Base-by-base conservation (phyloP, 495 filamentous ascomycete species). In the Aspergillus avenaceus region DNA sequence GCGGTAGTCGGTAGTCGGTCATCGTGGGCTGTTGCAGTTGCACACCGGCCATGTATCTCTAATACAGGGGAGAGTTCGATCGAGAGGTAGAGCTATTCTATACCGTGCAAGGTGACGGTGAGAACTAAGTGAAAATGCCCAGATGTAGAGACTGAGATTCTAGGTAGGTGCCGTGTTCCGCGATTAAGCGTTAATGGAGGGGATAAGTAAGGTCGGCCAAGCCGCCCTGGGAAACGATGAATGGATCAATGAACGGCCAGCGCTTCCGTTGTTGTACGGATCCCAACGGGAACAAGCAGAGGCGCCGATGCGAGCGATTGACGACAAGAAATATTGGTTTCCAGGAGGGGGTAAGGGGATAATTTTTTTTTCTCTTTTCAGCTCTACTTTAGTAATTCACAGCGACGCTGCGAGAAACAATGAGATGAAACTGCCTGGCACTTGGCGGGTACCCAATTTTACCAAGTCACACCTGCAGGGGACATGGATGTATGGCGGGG, bases 1-100 rank as follows among this genome's bases (percentile, higher is more conserved):
- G 60, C 38, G 68, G 66, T 46, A 72, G 47, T 54, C 69, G 70
- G 58, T 69, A 73, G 40, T 73, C 70, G 44, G 70, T 74, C 70
- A 74, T 74, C 45, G 52, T 70, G 60, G 60, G 58, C 41, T 56
- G 58, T 52, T 60, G 54, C 19, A 56, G 52, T 53, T 64, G 59
- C 41, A 62, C 53, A 53, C 53, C 51, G 52, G 62, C 64, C 64
- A 69, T 67, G 49, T 53, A 58, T 54, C 28, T 32, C 49, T 14
- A 36, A 47, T 50, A 22, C 3, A 49, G 45, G 37, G 34, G 24
- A 19, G 31, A 12, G 28, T n/a, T 28, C 16, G n/a, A 12, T 2
- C 0, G 31, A 38, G 29, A 22, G 31, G 32, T 3, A n/a, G 45
- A 14, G 16, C 19, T 47, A 19, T n/a, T 38, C 28, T 26, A 21